Percentiles rank a stretch among this genome's conserved stretches.
These are phyloP conservation scores for Scutellaria galericulata DNA, from an alignment of 257 asterid genomes.

Conservation along the genomic window DNA sequence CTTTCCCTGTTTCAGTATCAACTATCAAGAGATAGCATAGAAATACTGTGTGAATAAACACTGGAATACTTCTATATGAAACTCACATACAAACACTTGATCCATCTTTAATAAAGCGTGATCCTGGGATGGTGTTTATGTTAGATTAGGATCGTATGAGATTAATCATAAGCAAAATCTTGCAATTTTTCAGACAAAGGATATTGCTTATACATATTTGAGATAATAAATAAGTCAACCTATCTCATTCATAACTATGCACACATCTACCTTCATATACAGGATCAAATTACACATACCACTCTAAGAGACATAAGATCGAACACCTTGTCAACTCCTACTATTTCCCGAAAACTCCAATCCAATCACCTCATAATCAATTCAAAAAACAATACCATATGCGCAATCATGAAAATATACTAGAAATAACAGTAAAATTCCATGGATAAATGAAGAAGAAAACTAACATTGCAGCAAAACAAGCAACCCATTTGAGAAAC, in stretches of 20 bases:
- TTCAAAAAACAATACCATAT: background rate
- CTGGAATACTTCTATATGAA: background rate
- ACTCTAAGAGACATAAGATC: slow-evolving; percentile 8
- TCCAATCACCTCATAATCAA: background rate
- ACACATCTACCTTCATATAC: background rate
- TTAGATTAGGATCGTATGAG: too few species aligned
- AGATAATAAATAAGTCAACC: background rate
- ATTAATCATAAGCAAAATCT: slow-evolving; percentile 6
- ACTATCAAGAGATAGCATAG: too few species aligned
- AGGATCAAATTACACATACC: background rate
- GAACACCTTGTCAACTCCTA: background rate
- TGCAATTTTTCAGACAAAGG: background rate
- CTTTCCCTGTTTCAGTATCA: too few species aligned
- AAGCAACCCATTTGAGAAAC: slow-evolving; percentile 77
- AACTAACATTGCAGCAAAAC: slow-evolving; percentile 76
- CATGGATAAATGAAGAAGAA: background rate
- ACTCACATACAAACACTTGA: background rate
- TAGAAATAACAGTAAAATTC: background rate
- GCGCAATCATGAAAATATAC: background rate
- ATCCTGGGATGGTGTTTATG: too few species aligned
- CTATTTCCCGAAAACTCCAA: background rate
- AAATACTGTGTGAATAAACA: background rate
- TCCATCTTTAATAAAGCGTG: too few species aligned
- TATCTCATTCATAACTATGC: background rate
- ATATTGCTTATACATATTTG: background rate